A percentile compares a stretch with the other conserved stretches of the same genome.
Evolutionary conservation across 1,284 basidiomycete genomes (phyloP).

Genomic region (Naganishia liquefaciens): DNA sequence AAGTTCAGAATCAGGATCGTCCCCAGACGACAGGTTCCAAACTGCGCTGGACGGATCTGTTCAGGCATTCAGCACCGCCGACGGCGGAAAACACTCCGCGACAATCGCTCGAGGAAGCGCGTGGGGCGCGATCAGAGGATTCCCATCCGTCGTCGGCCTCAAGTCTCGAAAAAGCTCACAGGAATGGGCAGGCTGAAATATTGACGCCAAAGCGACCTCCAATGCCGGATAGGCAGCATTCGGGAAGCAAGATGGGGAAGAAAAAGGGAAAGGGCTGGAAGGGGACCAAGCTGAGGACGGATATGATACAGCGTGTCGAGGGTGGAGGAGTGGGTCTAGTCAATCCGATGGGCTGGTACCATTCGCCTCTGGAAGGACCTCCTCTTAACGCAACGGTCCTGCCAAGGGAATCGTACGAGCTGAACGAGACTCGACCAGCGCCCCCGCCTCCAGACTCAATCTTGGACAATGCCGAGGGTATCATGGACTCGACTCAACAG

Average conservation of each 20-base stretch:
- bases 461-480: slow-evolving; percentile 5
- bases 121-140: slow-evolving; percentile 6
- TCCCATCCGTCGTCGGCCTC: slow-evolving; percentile 19
- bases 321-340: slow-evolving; percentile 76
- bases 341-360: slow-evolving; percentile 68
- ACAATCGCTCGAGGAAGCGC: slow-evolving; percentile 14
- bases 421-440: background rate
- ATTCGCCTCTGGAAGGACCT: slow-evolving; percentile 19
- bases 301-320: slow-evolving; percentile 80
- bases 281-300: slow-evolving; percentile 60
- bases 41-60: slow-evolving; percentile 20
- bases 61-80: slow-evolving; percentile 10
- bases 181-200: background rate
- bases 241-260: slow-evolving; percentile 28
- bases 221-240: slow-evolving; percentile 16
- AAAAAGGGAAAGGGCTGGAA: slow-evolving; percentile 46
- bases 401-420: slow-evolving; percentile 11
- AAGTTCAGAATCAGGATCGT: no score
- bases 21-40: background rate
- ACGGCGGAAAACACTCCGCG: slow-evolving; percentile 18
- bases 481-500: background rate
- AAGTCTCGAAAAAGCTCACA: slow-evolving; percentile 11
- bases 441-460: slow-evolving; percentile 1
- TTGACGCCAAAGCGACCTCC: background rate
- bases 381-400: background rate